Conservation (phyloP, 768 basidiomycete species). For the Boletus vinaceobasis region DNA sequence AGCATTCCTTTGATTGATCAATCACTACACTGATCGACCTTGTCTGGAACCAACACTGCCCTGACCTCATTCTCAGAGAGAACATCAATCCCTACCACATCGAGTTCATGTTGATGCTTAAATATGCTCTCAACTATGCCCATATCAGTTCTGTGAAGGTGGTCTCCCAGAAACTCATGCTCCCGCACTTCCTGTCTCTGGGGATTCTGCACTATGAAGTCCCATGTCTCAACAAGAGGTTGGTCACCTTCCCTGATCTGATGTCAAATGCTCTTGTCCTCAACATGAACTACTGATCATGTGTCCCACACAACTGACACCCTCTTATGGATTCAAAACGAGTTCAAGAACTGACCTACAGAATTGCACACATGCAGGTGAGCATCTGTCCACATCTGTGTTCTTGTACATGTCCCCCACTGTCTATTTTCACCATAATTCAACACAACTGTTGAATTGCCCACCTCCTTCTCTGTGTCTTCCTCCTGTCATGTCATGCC, state of each 20-base stretch:
- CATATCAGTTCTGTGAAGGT: neutral
- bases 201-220: neutral
- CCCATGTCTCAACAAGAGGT: neutral
- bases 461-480: no score
- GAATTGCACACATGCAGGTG: neutral
- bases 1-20: no score
- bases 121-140: conserved; percentile 1
- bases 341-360: neutral
- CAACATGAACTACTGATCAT: neutral
- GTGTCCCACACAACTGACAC: accelerated
- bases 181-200: neutral
- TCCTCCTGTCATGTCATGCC: no score
- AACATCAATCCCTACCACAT: neutral
- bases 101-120: conserved; percentile 10
- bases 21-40: no score
- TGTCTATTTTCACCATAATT: no score
- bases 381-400: no score
- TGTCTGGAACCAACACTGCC: no score
- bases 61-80: neutral
- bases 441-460: no score
- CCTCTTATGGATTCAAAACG: neutral
- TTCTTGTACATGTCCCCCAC: no score
- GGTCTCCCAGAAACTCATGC: neutral
- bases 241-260: neutral
- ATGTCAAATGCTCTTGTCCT: neutral